phyloP scores from a whole-genome alignment of 2,329 filamentous ascomycete species.

The Alternaria novae-zelandiae region DNA sequence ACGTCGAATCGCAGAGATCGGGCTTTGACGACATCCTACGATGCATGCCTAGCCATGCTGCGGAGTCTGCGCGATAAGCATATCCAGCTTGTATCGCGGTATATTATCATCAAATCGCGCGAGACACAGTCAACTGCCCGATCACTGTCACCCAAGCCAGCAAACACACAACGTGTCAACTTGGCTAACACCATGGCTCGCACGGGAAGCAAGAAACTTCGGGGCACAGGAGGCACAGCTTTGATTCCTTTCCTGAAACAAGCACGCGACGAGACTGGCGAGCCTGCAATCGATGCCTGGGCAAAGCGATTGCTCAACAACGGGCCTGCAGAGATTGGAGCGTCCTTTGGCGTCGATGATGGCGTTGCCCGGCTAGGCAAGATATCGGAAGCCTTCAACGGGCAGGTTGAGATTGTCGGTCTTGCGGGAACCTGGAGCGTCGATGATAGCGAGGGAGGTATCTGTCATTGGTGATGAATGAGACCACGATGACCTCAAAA shows the following conservation, averaged over 20 bases:
- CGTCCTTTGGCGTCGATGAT: constrained; percentile 16
- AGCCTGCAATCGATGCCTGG: constrained; percentile 80
- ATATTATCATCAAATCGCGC: constrained; percentile 88
- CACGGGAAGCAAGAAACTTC: constrained; percentile 65
- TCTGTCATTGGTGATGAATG: constrained; percentile 24
- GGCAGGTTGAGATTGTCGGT: constrained; percentile 67
- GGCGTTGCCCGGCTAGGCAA: constrained; percentile 58
- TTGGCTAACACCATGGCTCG: constrained; percentile 58
- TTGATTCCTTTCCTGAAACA: constrained; percentile 97
- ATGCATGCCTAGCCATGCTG: constrained; percentile 85
- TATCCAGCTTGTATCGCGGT: constrained; percentile 93
- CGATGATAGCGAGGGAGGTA: constrained; percentile 75
- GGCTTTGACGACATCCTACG: constrained; percentile 79
- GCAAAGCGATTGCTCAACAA: constrained; percentile 64
- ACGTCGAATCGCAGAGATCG: constrained; percentile 66
- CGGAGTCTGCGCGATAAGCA: constrained; percentile 86
- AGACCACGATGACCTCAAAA: background rate
- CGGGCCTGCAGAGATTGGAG: constrained; percentile 48
- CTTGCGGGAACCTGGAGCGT: constrained; percentile 88
- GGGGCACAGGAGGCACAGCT: constrained; percentile 90
- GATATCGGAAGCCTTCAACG: constrained; percentile 60
- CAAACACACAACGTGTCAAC: constrained; percentile 58
- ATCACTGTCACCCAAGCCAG: constrained; percentile 62
- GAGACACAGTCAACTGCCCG: constrained; percentile 71
- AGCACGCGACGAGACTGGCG: constrained; percentile 92